phyloP scores from a whole-genome alignment of 148 eudicot genomes.

The Nepenthes mirabilis region DNA sequence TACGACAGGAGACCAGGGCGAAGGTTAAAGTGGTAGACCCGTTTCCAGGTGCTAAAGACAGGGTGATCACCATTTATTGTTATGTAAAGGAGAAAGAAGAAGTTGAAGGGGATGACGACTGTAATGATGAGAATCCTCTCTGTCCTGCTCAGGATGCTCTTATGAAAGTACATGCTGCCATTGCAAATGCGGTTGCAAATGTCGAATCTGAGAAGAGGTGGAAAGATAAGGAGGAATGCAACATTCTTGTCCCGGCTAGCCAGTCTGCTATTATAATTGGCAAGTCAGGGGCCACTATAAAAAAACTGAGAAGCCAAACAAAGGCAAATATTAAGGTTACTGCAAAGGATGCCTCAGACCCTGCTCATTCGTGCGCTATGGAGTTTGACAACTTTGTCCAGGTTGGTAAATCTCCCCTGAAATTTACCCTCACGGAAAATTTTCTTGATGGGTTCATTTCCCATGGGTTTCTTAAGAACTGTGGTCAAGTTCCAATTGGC shows the following conservation, averaged over 20 bases:
- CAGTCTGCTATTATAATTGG: slow-evolving; percentile 91
- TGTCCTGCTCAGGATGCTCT: slow-evolving; percentile 96
- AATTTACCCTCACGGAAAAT: not conserved
- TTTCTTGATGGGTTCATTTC: not conserved
- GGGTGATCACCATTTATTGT: slow-evolving; percentile 76
- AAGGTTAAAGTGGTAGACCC: slow-evolving; percentile 90
- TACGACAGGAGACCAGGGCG: slow-evolving; percentile 69
- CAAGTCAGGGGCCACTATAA: slow-evolving; percentile 71
- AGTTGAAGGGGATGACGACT: slow-evolving; percentile 58
- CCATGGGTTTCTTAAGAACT: not conserved
- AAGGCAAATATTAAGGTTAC: slow-evolving; percentile 55
- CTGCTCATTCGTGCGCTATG: slow-evolving; percentile 79
- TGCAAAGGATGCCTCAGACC: slow-evolving; percentile 53
- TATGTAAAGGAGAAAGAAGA: slow-evolving; percentile 66
- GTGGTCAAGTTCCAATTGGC: not conserved
- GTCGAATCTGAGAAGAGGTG: slow-evolving; percentile 47
- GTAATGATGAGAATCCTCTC: slow-evolving; percentile 34
- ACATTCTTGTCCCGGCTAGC: slow-evolving; percentile 83
- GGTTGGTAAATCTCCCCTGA: slow-evolving; percentile 29
- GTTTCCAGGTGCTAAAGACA: slow-evolving; percentile 73
- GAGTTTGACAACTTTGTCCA: slow-evolving; percentile 83
- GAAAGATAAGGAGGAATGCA: slow-evolving; percentile 61
- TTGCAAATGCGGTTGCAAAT: slow-evolving; percentile 45
- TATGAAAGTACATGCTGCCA: slow-evolving; percentile 61
- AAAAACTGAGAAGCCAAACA: slow-evolving; percentile 67